Evolutionary conservation across 129 eudicot genomes (phyloP).

Genomic region (Helianthus tuberosus): DNA sequence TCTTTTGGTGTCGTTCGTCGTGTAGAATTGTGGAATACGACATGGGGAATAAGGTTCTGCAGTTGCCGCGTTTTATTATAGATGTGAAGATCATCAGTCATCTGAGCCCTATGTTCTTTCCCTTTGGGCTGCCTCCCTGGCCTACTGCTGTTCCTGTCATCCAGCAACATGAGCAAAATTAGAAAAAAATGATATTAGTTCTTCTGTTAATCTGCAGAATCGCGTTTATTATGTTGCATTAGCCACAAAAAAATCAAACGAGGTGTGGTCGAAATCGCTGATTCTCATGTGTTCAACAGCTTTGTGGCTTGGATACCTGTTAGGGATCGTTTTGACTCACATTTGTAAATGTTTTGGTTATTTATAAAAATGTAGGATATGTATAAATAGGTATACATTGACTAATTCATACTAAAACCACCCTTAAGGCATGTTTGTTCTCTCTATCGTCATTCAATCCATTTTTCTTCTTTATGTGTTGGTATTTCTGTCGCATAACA

Average conservation of each 20-base stretch:
- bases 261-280: not conserved
- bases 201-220: no score
- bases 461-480: no score
- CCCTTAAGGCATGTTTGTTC: no score
- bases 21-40: slow-evolving; percentile 33
- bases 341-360: no score
- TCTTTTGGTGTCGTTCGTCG: slow-evolving; percentile 35
- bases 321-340: no score
- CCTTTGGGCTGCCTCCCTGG: slow-evolving; percentile 36
- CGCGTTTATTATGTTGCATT: no score
- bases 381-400: no score
- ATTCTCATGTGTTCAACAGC: not conserved
- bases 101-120: slow-evolving; percentile 34
- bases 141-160: slow-evolving; percentile 25
- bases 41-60: slow-evolving; percentile 26
- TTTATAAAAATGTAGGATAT: no score
- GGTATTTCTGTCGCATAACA: no score
- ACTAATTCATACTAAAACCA: no score
- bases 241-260: not conserved
- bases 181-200: not conserved
- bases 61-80: slow-evolving; percentile 24
- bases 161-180: slow-evolving; percentile 17
- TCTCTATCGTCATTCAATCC: no score
- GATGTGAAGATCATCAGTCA: slow-evolving; percentile 22
- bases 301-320: not conserved